Evolutionary conservation across 495 filamentous ascomycete genomes (phyloP).

Genomic region (Sporormia fimetaria): DNA sequence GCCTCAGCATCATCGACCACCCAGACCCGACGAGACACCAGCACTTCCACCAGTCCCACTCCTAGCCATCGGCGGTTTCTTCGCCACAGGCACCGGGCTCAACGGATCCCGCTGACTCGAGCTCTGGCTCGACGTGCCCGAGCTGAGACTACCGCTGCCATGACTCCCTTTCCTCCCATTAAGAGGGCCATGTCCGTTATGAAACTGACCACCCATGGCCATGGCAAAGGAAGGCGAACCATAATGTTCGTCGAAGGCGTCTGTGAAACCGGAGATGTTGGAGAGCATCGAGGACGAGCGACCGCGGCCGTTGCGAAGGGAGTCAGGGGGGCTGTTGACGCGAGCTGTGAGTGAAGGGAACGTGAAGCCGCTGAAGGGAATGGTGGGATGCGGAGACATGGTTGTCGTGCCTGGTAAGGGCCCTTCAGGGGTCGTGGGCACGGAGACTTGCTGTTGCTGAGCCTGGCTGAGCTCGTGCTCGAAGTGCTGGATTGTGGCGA

Average conservation of each 20-base stretch:
- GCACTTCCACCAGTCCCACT: constrained; percentile 13
- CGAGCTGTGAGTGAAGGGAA: constrained; percentile 23
- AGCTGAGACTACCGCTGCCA: constrained; percentile 22
- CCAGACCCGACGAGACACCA: constrained; percentile 1
- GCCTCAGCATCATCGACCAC: constrained; percentile 1
- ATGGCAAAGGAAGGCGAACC: constrained; percentile 6
- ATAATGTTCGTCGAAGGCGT: constrained; percentile 30
- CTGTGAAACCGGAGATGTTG: constrained; percentile 54
- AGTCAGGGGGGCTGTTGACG: constrained; percentile 20
- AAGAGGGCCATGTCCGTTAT: background rate
- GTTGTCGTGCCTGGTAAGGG: constrained; percentile 24
- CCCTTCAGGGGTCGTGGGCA: constrained; percentile 31
- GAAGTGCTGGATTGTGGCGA: constrained; percentile 21
- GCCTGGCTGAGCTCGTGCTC: constrained; percentile 20
- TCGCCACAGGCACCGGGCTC: constrained; percentile 17
- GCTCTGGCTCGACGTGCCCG: constrained; percentile 17
- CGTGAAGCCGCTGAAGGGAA: constrained; percentile 27
- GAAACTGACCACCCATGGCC: constrained; percentile 6
- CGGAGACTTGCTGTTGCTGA: constrained; percentile 9
- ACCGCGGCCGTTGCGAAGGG: constrained; percentile 34
- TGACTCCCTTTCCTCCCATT: constrained; percentile 23
- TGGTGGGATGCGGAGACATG: constrained; percentile 18
- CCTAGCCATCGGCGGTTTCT: constrained; percentile 16
- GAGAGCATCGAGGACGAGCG: constrained; percentile 59
- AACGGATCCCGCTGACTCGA: constrained; percentile 25